phyloP scores from a whole-genome alignment of 139 green algal genomes.

The Desmodesmus armatus region DNA sequence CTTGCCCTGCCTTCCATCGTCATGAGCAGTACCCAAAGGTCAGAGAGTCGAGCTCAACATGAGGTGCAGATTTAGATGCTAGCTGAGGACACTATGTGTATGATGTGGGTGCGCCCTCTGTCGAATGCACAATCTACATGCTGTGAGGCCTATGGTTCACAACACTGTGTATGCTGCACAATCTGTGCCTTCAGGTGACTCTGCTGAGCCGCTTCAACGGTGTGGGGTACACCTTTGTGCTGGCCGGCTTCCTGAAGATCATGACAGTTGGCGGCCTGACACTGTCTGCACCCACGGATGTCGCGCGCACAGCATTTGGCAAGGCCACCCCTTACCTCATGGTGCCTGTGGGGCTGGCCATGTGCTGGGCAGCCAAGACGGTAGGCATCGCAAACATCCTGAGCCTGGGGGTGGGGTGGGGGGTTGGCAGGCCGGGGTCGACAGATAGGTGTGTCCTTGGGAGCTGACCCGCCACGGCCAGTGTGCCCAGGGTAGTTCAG shows the following conservation, averaged over 20 bases:
- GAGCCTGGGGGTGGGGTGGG: too few species aligned
- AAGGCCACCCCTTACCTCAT: constrained; percentile 55
- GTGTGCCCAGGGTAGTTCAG: not conserved
- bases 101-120: too few species aligned
- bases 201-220: constrained; percentile 46
- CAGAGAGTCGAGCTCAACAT: too few species aligned
- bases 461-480: too few species aligned
- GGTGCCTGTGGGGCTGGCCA: constrained; percentile 56
- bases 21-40: too few species aligned
- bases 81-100: too few species aligned
- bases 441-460: too few species aligned
- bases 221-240: constrained; percentile 65
- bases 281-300: constrained; percentile 47
- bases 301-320: constrained; percentile 57
- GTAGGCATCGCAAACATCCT: not conserved
- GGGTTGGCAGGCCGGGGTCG: too few species aligned
- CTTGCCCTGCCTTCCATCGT: too few species aligned
- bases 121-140: too few species aligned
- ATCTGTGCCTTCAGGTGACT: constrained; percentile 47
- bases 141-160: not conserved
- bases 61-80: too few species aligned
- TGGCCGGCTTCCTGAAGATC: constrained; percentile 74
- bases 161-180: not conserved
- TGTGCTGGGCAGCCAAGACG: constrained; percentile 42
- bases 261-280: constrained; percentile 62